Evolutionary conservation across 805 yeast genomes (phyloP), one percentile per base, ranked within the genome.

Genomic region (Starmerella ratchasimensis): DNA sequence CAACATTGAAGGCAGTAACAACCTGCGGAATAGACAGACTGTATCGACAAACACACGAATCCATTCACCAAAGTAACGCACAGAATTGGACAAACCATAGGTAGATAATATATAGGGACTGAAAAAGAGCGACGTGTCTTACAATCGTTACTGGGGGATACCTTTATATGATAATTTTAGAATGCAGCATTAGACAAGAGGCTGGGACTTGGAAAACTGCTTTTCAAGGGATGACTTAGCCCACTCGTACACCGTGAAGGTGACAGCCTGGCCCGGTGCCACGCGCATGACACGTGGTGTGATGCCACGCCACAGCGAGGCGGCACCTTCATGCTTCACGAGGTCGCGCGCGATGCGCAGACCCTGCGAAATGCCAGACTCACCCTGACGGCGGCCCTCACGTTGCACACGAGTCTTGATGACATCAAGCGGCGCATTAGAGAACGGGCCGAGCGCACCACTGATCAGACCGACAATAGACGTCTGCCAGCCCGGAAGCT

Each of bases 231-330:
- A 64, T 17, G 68, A 72, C 60, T 84, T 79, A 57, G 83, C 80
- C 56, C 68, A 78, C 64, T 88, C 98, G 61, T 88, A 88, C 31
- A 90, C 94, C 6, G 97, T 90, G 65, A 88, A 88, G 14, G 96
- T 90, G 40, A 88, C 97, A 39, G 97, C 96, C 64, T 88, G 98
- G 45, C 98, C 98, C 18, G 98, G 96, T 10, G 98, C 98, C 36
- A 88, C 98, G 65, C 98, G 79, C 93, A 88, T 86, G 51, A 88
- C 88, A 66, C 98, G 78, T 51, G 98, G 98, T 18, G 96, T 84
- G 57, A 88, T 88, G 64, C 98, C 98, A 58, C 88, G 82, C 68
- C 88, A 88, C 58, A 88, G 71, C 29, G 94, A 93, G 38, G 71
- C 68, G 49, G 75, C 64, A 50, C 98, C 98, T 63, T 84, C 94